phyloP scores from a whole-genome alignment of 164 flowering plant genomes.

The Aristolochia fimbriata region DNA sequence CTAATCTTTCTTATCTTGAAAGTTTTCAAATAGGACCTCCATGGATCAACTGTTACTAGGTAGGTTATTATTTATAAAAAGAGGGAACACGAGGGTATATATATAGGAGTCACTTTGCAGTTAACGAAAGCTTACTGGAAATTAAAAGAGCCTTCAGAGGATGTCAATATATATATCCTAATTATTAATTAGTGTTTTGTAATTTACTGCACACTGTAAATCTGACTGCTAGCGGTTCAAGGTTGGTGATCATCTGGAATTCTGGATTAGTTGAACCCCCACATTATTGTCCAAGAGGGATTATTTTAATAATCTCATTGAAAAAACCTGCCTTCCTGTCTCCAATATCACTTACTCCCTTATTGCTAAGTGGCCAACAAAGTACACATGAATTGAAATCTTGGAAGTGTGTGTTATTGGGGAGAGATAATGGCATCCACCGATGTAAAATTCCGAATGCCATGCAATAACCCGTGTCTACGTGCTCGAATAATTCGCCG shows the following conservation, averaged over 20 bases:
- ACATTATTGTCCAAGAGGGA: conserved; percentile 20
- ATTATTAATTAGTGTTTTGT: too few relatives aligned
- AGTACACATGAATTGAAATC: conserved; percentile 22
- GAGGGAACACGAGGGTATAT: conserved; percentile 11
- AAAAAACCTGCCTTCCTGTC: conserved; percentile 33
- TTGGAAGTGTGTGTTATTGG: not conserved
- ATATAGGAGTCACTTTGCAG: too few relatives aligned
- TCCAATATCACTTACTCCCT: conserved; percentile 17
- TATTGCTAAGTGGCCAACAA: conserved; percentile 50
- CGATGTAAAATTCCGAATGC: conserved; percentile 4
- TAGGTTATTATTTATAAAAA: conserved; percentile 6
- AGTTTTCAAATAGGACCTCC: too few relatives aligned
- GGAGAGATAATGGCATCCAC: conserved; percentile 27
- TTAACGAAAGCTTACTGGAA: not conserved
- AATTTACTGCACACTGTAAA: too few relatives aligned
- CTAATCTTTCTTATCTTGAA: too few relatives aligned
- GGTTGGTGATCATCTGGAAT: conserved; percentile 11
- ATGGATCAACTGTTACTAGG: too few relatives aligned
- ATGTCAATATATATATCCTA: too few relatives aligned
- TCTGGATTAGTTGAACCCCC: conserved; percentile 26
- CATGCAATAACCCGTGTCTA: conserved; percentile 21
- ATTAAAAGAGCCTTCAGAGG: too few relatives aligned
- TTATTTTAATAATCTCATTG: conserved; percentile 15
- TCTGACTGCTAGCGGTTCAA: too few relatives aligned
- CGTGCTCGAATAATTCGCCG: conserved; percentile 7